Percentiles rank a stretch among this genome's conserved stretches.
These are phyloP conservation scores for Lactuca sativa DNA, from an alignment of 129 eudicot species.

Conservation along the genomic window DNA sequence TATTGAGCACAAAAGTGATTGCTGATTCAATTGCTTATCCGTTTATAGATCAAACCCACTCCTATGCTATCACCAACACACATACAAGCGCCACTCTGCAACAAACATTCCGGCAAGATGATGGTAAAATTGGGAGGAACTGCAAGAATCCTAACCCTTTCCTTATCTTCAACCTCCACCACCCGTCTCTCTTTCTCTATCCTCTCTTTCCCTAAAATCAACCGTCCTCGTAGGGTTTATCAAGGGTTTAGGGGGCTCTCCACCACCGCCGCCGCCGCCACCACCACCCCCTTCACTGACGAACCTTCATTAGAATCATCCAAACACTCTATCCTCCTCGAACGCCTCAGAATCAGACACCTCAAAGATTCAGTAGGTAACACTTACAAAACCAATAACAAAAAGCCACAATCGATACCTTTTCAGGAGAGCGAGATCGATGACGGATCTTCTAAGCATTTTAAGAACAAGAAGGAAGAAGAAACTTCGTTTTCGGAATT, in stretches of 20 bases:
- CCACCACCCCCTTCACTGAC: constrained; percentile 36
- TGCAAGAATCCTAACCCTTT: constrained; percentile 52
- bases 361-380: constrained; percentile 52
- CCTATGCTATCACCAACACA: neutral
- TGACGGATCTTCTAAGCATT: neutral
- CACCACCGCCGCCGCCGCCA: constrained; percentile 40
- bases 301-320: constrained; percentile 45
- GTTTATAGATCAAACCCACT: constrained; percentile 20
- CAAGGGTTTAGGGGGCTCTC: constrained; percentile 48
- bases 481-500: constrained; percentile 61
- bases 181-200: constrained; percentile 46
- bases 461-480: constrained; percentile 30
- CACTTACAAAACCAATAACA: constrained; percentile 14
- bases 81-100: constrained; percentile 5
- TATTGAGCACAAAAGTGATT: neutral
- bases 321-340: constrained; percentile 77
- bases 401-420: constrained; percentile 20
- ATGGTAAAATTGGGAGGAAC: constrained; percentile 52
- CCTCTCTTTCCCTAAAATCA: constrained; percentile 36
- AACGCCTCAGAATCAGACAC: constrained; percentile 74
- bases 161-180: constrained; percentile 42
- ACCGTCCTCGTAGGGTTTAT: constrained; percentile 39
- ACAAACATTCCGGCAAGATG: constrained; percentile 8
- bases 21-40: constrained; percentile 21
- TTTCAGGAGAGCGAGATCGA: constrained; percentile 26